Evolutionary conservation across 441 rosid genomes (phyloP), one percentile per base, ranked within the genome.

Genomic region (Adansonia madagascariensis): DNA sequence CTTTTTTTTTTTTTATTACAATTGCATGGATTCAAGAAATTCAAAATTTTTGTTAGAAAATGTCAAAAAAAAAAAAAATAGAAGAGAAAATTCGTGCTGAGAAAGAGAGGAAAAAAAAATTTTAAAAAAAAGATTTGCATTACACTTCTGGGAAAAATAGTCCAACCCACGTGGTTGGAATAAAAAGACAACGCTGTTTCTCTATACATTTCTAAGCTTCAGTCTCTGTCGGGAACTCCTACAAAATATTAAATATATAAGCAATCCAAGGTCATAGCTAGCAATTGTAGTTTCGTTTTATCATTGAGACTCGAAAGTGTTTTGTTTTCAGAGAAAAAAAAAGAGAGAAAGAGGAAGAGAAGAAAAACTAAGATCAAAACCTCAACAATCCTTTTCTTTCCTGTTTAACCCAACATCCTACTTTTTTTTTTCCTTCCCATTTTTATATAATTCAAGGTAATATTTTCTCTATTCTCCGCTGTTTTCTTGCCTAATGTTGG

Each of bases 141-240:
- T 41, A 41, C 0, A 41, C 2, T 53, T 53, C 9, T 6, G 2
- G 9, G 20, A 6, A n/a, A 55, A 55, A 55, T 8, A 75, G 83
- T 83, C 85, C 18, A 65, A 71, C 56, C 82, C 90, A 85, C 87
- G 90, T 85, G 90, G 80, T 80, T 71, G 31, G 80, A 69, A 73
- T 55, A n/a, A 11, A 50, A 49, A 49, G 2, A 18, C 55, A 22
- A 65, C 60, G n/a, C 69, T 8, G 56, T 68, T 24, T 63, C 65
- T 18, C 9, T 56, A 39, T 10, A 49, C 6, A 44, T 24, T 55
- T 80, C 20, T 59, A 20, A 43, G 2, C n/a, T 41, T 55, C 9
- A 17, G 10, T 63, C 82, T 57, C 62, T 61, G 75, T 55, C 35
- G 6, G 0, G 0, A 2, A 7, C 22, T 2, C n/a, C 11, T 9